Percentiles rank a stretch among this genome's conserved stretches.
Conservation (phyloP, 306 rosid genomes). For the Cucumis sativus region DNA sequence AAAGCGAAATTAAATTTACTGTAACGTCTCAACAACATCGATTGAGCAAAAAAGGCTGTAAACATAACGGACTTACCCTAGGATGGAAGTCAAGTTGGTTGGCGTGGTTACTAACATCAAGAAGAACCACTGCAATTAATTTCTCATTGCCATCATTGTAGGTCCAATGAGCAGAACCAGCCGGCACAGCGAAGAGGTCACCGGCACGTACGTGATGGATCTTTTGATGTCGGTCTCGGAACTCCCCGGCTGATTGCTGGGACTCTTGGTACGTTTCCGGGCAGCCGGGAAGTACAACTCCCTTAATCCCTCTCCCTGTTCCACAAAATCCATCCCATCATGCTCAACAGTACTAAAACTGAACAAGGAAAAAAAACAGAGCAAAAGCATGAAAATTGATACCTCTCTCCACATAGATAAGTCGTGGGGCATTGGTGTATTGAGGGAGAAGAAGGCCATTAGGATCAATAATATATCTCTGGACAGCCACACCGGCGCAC, state of each 20-base stretch:
- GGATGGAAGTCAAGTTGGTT: conserved; percentile 59
- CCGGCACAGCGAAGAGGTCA: conserved; percentile 24
- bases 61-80: conserved; percentile 18
- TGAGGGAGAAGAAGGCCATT: conserved; percentile 40
- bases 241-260: conserved; percentile 2
- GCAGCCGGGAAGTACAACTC: conserved; percentile 26
- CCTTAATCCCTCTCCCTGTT: conserved; percentile 20
- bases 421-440: conserved; percentile 25
- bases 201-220: conserved; percentile 20
- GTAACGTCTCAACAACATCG: too few relatives aligned
- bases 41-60: too few relatives aligned
- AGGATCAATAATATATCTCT: conserved; percentile 19
- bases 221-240: conserved; percentile 26
- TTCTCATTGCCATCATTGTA: conserved; percentile 18
- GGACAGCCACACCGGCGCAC: conserved; percentile 25
- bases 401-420: conserved; percentile 24
- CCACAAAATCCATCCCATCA: too few relatives aligned
- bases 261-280: conserved; percentile 30
- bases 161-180: conserved; percentile 27
- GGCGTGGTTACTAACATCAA: conserved; percentile 18
- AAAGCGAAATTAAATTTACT: neutral
- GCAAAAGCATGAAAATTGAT: too few relatives aligned
- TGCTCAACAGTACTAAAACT: too few relatives aligned
- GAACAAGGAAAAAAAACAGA: too few relatives aligned
- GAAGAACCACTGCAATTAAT: conserved; percentile 27